Evolutionary conservation across 129 eudicot genomes (phyloP), one percentile per base, ranked within the genome.

Genomic region (Smallanthus sonchifolius): DNA sequence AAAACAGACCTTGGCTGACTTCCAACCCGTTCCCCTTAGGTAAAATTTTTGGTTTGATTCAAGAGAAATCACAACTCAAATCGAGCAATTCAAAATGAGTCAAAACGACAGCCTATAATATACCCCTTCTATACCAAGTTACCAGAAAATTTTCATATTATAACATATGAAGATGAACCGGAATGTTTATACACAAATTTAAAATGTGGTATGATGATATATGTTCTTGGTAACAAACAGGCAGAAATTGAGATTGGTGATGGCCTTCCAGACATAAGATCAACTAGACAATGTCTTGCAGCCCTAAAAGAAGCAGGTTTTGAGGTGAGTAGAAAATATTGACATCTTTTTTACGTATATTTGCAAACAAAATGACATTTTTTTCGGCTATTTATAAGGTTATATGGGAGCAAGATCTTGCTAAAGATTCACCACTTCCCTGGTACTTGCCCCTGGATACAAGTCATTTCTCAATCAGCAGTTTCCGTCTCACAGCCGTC

Each of bases 221-320:
- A 32, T 17, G 70, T 79, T 14, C 11, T 54, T 64, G 40, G 42
- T 20, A 32, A 64, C 88, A 90, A 34, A 64, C 88, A 94, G 96
- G 96, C 93, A 20, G 98, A 90, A 79, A 85, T 94, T 56, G 98
- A 94, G 86, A 87, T 90, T 32, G 98, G 98, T 67, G 87, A 92
- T 81, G 98, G 96, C 43, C 98, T 89, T 75, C 96, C 98, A 10
- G 96, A 92, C 67, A 84, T 92, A 43, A 86, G 96, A 79, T 66
- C 79, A 56, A 92, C 96, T 30, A 74, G 75, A 75, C 86, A 87
- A 64, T 92, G 98, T 81, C 86, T 92, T 75, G 95, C 89, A 15
- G 98, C 96, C 40, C 72, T 92, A 40, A 89, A 92, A 81, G 74
- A 89, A 84, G 96, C 96, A 54, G 98, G 97, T 28, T 93, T 93